These are phyloP conservation scores for Entrophospora sp. DNA, from an alignment of 192 early-diverging fungal genomes.

Conservation along the genomic window DNA sequence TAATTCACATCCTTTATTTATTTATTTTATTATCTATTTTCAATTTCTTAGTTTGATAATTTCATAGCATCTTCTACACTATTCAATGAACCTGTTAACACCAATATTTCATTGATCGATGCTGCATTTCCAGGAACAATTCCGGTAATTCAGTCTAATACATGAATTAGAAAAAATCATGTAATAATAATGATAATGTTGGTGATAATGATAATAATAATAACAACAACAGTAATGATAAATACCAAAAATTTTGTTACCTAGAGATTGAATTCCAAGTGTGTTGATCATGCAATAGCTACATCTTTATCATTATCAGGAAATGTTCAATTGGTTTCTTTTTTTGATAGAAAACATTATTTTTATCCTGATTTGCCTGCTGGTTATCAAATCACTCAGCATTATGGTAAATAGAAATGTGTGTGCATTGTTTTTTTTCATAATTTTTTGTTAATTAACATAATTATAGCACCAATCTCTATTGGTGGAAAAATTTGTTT, in stretches of 20 bases:
- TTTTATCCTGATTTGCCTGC: slow-evolving; percentile 88
- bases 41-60: too few relatives aligned
- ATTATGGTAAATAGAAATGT: slow-evolving; percentile 48
- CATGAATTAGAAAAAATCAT: too few relatives aligned
- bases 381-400: slow-evolving; percentile 94
- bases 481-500: slow-evolving; percentile 55
- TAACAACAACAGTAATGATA: too few relatives aligned
- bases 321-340: slow-evolving; percentile 50
- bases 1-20: too few relatives aligned
- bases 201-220: too few relatives aligned
- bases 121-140: slow-evolving; percentile 79
- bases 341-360: slow-evolving; percentile 93
- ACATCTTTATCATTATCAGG: slow-evolving; percentile 62
- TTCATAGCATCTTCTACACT: slow-evolving; percentile 30
- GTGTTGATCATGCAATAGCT: slow-evolving; percentile 58
- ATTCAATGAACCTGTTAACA: slow-evolving; percentile 59
- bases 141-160: too few relatives aligned
- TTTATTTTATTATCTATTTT: too few relatives aligned
- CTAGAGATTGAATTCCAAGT: slow-evolving; percentile 63
- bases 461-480: slow-evolving; percentile 70
- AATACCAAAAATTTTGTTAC: neutral
- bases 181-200: too few relatives aligned
- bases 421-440: neutral
- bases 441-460: too few relatives aligned
- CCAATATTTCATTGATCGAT: slow-evolving; percentile 65